Evolutionary conservation across 2,329 filamentous ascomycete genomes (phyloP).

Genomic region (Salinomyces thailandicus): DNA sequence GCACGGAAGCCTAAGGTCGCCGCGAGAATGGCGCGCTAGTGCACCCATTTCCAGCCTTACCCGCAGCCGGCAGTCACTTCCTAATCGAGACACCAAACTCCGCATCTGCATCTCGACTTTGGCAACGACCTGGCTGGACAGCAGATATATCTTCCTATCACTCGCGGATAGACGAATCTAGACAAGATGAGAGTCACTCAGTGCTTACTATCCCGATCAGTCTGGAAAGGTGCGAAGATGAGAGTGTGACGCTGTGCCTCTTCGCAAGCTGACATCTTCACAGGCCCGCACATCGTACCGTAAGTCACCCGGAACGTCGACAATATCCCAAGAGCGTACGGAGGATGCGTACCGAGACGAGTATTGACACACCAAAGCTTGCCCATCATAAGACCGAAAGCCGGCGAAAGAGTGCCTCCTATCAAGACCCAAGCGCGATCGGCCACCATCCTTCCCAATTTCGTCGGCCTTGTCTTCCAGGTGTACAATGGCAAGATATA

Average conservation of each 20-base stretch:
- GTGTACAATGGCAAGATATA: constrained; percentile 89
- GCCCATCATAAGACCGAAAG: constrained; percentile 51
- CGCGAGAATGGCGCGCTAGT: constrained; percentile 4
- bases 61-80: not conserved
- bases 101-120: not conserved
- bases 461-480: constrained; percentile 80
- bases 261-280: constrained; percentile 13
- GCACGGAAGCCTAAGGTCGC: constrained; percentile 6
- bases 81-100: not conserved
- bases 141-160: too few relatives aligned
- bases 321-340: not conserved
- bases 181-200: constrained; percentile 19
- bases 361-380: constrained; percentile 34
- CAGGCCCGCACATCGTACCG: constrained; percentile 62
- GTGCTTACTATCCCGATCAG: constrained; percentile 52
- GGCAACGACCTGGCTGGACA: too few relatives aligned
- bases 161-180: too few relatives aligned
- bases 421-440: constrained; percentile 80
- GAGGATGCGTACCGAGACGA: not conserved
- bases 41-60: not conserved
- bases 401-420: constrained; percentile 55
- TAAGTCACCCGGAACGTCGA: too few relatives aligned
- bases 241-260: too few relatives aligned
- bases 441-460: constrained; percentile 84
- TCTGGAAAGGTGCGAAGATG: constrained; percentile 75